Base-by-base conservation (phyloP, 1,139 yeast species). In the Kodamaea sp. region DNA sequence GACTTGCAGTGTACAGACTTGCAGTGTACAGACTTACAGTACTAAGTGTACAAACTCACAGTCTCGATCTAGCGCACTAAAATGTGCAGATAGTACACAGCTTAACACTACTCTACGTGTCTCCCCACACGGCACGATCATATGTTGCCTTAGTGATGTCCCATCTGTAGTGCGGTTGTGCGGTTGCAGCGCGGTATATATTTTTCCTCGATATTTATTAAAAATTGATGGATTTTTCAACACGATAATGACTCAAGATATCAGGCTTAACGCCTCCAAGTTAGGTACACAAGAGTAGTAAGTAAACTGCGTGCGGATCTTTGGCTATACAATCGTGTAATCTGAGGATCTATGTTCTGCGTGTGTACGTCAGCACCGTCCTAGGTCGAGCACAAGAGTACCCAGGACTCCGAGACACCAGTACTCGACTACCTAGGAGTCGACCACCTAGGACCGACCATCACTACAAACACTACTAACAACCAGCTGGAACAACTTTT, bases 401-500 rank as follows among this genome's bases (percentile, higher is more conserved):
- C n/a, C n/a, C n/a, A 25, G 27, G 27, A 7, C 5, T 32, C 7
- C 6, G 7, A 4, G 4, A 5, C n/a, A 9, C n/a, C 23, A 7
- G 6, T 4, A 11, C 8, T 4, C 29, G 29, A n/a, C n/a, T 5
- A 15, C 20, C 20, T 15, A 4, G 20, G 4, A 15, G 4, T 3
- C 3, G 20, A 15, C 20, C 20, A 15, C 20, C 20, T 3, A 15
- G 20, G 20, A 15, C 20, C 3, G 4, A 15, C 10, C 5, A n/a
- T 2, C 11, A 28, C 33, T 33, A n/a, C n/a, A 29, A 37, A 28
- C 15, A 25, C 26, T 46, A 55, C 63, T 64, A 58, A 61, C 60
- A 2, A 11, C 8, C 43, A 73, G 81, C 67, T 92, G 98, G 98
- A 90, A 92, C 60, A 75, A 81, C 41, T 87, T 92, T 57, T 92